Percentiles rank a stretch among this genome's conserved stretches.
Conservation (phyloP, 176 grass and related monocot genomes). For the Oryza rufipogon region DNA sequence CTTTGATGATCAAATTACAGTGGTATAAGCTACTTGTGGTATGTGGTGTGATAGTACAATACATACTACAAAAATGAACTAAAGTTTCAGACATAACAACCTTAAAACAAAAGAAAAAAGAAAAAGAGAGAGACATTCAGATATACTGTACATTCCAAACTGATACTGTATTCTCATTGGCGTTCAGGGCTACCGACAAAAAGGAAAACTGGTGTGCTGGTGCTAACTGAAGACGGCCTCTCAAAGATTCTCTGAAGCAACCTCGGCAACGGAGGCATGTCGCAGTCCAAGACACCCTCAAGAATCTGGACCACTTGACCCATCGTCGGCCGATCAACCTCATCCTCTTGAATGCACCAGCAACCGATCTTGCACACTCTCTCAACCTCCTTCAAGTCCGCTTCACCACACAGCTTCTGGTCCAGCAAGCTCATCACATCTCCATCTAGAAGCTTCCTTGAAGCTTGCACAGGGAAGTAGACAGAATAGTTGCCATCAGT, state of each 20-base stretch:
- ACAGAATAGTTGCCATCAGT: background rate
- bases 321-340: constrained; percentile 49
- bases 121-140: background rate
- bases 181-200: too few relatives aligned
- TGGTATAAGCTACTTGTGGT: background rate
- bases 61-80: background rate
- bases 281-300: constrained; percentile 36
- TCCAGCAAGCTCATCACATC: constrained; percentile 47
- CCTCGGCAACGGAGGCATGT: constrained; percentile 49
- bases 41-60: background rate
- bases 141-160: background rate
- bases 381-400: constrained; percentile 36
- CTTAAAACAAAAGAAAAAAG: background rate
- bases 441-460: constrained; percentile 31
- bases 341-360: constrained; percentile 67
- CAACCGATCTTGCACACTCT: constrained; percentile 51
- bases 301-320: constrained; percentile 47
- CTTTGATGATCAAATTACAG: background rate
- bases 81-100: background rate
- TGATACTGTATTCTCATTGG: background rate
- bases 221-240: background rate
- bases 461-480: constrained; percentile 35
- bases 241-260: constrained; percentile 10
- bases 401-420: constrained; percentile 12
- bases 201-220: background rate